Evolutionary conservation across 148 eudicot genomes (phyloP), one percentile per base, ranked within the genome.

Genomic region (Polygonum maritimum): DNA sequence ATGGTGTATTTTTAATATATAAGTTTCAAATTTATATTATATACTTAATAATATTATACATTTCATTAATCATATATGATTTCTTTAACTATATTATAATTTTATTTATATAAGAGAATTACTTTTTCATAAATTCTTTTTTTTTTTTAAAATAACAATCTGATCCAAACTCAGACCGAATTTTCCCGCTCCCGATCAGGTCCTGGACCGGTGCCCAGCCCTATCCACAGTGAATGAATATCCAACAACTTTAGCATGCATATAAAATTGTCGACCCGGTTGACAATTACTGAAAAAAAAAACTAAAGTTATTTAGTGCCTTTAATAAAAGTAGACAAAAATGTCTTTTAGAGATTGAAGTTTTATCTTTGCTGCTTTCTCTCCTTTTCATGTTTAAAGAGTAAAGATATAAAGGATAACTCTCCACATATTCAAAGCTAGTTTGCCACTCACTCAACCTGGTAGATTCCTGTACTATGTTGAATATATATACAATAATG

Each of bases 241-340:
- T 55, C 31, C 31, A 26, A 7, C 26, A 26, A 57, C 58, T 15
- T 48, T 48, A 48, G 10, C 15, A 48, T 13, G 15, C 14, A 48
- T 13, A 11, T 48, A 48, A 14, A 10, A 48, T 48, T 54, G 26
- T 18, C 19, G 58, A 6, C 44, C 71, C 36, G 15, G 71, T 67
- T 67, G 71, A 67, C 71, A 67, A 35, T 35, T 36, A 67, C 44
- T 15, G 71, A 35, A 38, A 67, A 67, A 35, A 38, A 67, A 67
- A 67, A 67, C 36, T 36, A 16, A 67, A 67, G 44, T 1, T 67
- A 21, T 51, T n/a, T 65, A 67, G 45, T 36, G 2, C 19, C 71
- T 67, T 67, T 67, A 67, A 67, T 67, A 67, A 67, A 67, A 67
- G 71, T 67, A 67, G 44, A 67, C 71, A 67, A 67, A 67, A 67